Conservation (phyloP, 805 yeast species). For the Yarrowia bubula region DNA sequence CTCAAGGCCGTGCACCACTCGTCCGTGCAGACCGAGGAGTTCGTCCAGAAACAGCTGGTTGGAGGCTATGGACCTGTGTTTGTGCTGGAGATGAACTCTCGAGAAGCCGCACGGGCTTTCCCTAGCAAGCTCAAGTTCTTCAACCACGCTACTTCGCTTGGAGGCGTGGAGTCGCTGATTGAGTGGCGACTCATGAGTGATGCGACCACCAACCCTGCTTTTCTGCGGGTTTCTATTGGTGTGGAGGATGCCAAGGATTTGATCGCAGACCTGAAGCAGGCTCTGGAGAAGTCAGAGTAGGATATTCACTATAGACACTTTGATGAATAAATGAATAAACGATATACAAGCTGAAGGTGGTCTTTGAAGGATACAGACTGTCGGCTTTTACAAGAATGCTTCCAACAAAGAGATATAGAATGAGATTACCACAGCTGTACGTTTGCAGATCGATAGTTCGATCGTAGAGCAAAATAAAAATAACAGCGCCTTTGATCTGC, state of each 20-base stretch:
- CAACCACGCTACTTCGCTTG: constrained; percentile 89
- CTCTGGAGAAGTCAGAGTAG: constrained; percentile 39
- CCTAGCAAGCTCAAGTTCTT: constrained; percentile 68
- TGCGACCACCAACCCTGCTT: constrained; percentile 50
- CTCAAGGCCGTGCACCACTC: constrained; percentile 64
- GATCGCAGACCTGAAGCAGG: constrained; percentile 67
- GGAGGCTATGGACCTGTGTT: constrained; percentile 70
- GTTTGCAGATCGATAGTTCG: too few species aligned
- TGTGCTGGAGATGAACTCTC: constrained; percentile 53
- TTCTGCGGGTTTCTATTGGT: constrained; percentile 78
- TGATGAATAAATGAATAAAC: neutral
- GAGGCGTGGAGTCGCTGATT: constrained; percentile 86
- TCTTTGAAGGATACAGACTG: too few species aligned
- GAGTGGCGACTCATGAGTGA: constrained; percentile 89
- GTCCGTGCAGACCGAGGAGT: constrained; percentile 69
- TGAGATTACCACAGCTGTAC: too few species aligned
- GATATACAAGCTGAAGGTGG: neutral
- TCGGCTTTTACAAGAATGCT: too few species aligned
- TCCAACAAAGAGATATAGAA: too few species aligned
- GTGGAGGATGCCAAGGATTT: constrained; percentile 74
- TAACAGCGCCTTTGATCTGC: too few species aligned
- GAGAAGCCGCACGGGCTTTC: constrained; percentile 56
- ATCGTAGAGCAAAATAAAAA: too few species aligned
- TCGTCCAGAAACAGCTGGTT: constrained; percentile 62
- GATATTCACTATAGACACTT: too few species aligned